These are phyloP conservation scores for Geranomyces variabilis DNA, from an alignment of 192 early-diverging fungal genomes.

Conservation along the genomic window DNA sequence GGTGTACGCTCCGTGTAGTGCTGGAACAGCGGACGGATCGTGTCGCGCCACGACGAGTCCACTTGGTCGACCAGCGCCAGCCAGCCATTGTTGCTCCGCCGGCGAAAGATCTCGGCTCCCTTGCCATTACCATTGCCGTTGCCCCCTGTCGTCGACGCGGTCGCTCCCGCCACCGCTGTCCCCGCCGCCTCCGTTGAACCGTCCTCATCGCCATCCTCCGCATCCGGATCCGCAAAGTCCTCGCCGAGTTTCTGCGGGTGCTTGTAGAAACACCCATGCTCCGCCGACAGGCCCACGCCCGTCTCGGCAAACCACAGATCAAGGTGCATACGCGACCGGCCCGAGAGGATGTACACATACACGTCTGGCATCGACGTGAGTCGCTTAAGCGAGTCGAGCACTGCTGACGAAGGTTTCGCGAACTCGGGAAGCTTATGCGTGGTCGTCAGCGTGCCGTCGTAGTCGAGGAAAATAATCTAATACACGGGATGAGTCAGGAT, in stretches of 20 bases:
- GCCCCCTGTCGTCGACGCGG: background rate
- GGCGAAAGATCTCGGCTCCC: constrained; percentile 28
- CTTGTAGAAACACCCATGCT: constrained; percentile 98
- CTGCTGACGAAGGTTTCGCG: constrained; percentile 79
- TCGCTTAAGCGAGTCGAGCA: constrained; percentile 70
- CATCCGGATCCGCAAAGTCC: constrained; percentile 47
- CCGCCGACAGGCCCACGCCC: constrained; percentile 90
- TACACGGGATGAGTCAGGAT: background rate
- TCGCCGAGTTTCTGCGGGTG: constrained; percentile 77
- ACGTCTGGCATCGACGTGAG: constrained; percentile 79
- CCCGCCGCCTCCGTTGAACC: constrained; percentile 10
- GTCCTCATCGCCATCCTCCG: constrained; percentile 13
- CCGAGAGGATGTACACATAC: constrained; percentile 94
- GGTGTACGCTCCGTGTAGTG: constrained; percentile 98
- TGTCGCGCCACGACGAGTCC: constrained; percentile 89
- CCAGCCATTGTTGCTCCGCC: constrained; percentile 75
- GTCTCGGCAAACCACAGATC: constrained; percentile 89
- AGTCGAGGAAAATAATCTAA: constrained; percentile 85
- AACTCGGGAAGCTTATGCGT: constrained; percentile 90
- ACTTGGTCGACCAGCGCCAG: constrained; percentile 84
- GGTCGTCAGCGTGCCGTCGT: constrained; percentile 93
- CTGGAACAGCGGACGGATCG: constrained; percentile 92
- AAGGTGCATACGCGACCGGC: constrained; percentile 85
- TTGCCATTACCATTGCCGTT: constrained; percentile 34
- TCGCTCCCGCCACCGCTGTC: background rate